Evolutionary conservation across 106 monocot genomes (phyloP), one percentile per base, ranked within the genome.

Genomic region (Dioscorea alata): DNA sequence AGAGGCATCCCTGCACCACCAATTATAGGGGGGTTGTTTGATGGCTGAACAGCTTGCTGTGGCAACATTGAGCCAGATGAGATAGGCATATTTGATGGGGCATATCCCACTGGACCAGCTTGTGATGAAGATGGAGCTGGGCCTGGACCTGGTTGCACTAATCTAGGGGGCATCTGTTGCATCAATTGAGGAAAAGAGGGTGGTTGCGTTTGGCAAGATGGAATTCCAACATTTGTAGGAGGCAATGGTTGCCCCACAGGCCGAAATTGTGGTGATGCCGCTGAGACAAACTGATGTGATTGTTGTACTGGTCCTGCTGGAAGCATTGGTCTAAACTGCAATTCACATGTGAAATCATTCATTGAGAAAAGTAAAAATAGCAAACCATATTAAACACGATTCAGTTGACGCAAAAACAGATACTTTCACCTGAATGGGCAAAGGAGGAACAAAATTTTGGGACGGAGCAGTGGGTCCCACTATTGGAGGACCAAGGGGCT

Each of bases 311-410:
- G 6, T 42, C 42, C 42, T 42, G 50, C 10, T 49, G 48, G 66
- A 50, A 66, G n/a, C 22, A 66, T 4, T 49, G 66, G 66, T 66
- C 66, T 66, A 50, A 66, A 66, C 50, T 48, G 66, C 49, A 49
- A 13, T 49, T 54, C 15, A 19, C 66, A 66, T 9, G 49, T 1
- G n/a, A 33, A 23, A 20, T 8, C 22, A 22, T 12, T 18, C 48
- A 49, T 21, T 22, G 19, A 13, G 49, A 50, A 2, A 66, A 19
- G 49, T 28, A 19, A 49, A 33, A 66, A 49, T 23, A 49, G 17
- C 4, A n/a, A 63, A 13, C 4, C 31, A 12, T 33, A 32, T 14
- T 33, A 63, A 33, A 19, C 14, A 14, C 6, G 13, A 17, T 33
- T 33, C 12, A 33, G 4, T 15, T 13, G 35, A 19, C 17, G 4